phyloP scores from a whole-genome alignment of 2,329 filamentous ascomycete genomes.

The Paecilomyces sp. region DNA sequence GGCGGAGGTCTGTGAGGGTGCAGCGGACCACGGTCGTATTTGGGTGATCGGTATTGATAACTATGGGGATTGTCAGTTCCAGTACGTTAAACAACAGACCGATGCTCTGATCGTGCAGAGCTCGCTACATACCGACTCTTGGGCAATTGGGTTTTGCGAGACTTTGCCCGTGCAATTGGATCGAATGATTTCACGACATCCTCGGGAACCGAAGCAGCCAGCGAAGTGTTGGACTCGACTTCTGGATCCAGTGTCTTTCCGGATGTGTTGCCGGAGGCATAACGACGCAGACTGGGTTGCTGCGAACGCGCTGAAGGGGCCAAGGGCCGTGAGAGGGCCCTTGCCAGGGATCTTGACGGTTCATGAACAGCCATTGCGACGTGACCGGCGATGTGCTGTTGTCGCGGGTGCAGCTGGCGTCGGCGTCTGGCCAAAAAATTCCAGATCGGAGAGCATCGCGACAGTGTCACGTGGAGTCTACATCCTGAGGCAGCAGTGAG shows the following conservation, averaged over 20 bases:
- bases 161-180: conserved; percentile 40
- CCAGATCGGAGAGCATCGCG: not conserved
- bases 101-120: conserved; percentile 1
- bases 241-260: conserved; percentile 29
- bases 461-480: not conserved
- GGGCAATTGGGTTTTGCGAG: conserved; percentile 39
- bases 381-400: conserved; percentile 6
- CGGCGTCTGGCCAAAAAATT: conserved; percentile 1
- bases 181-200: conserved; percentile 43
- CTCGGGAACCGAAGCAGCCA: conserved; percentile 30
- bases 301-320: conserved; percentile 22
- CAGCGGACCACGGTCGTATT: conserved; percentile 88
- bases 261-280: conserved; percentile 39
- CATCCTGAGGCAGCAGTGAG: not conserved
- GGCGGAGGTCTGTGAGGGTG: conserved; percentile 89
- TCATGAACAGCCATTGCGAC: conserved; percentile 33
- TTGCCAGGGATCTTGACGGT: conserved; percentile 31
- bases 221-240: conserved; percentile 43
- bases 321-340: conserved; percentile 29
- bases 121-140: conserved; percentile 45
- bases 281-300: conserved; percentile 32
- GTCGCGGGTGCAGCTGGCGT: conserved; percentile 10
- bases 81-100: not conserved
- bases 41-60: conserved; percentile 91
- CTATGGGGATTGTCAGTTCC: conserved; percentile 38